Percentiles rank a stretch among this genome's conserved stretches.
Evolutionary conservation across 495 filamentous ascomycete species (phyloP).

Genomic region (Friedmanniomyces simplex): DNA sequence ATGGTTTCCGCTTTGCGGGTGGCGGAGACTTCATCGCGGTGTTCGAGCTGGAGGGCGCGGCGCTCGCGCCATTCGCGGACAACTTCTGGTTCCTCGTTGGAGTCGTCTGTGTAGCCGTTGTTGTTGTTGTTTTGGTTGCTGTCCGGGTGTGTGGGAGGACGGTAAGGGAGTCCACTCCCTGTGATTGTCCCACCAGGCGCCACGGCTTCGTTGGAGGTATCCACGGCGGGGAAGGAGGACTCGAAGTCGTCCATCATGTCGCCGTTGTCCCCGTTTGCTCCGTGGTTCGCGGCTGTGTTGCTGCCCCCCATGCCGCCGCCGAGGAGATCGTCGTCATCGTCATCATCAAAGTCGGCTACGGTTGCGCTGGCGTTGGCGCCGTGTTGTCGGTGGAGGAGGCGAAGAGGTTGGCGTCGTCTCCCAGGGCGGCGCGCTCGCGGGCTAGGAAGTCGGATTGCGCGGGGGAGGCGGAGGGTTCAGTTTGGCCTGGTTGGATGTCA

Average conservation of each 20-base stretch:
- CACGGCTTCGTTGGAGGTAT: constrained; percentile 74
- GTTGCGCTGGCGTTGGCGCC: constrained; percentile 20
- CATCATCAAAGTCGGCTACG: constrained; percentile 52
- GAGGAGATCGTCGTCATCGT: constrained; percentile 58
- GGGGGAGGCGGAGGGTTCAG: constrained; percentile 40
- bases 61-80: constrained; percentile 88
- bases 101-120: constrained; percentile 35
- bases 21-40: constrained; percentile 65
- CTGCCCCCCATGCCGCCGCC: constrained; percentile 44
- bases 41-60: constrained; percentile 63
- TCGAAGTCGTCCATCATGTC: constrained; percentile 67
- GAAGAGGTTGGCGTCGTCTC: constrained; percentile 89
- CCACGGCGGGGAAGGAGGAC: constrained; percentile 76
- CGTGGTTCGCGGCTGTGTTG: constrained; percentile 20
- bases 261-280: constrained; percentile 33
- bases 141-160: constrained; percentile 35
- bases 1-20: constrained; percentile 71
- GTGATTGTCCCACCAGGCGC: constrained; percentile 86
- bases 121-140: constrained; percentile 21
- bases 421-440: constrained; percentile 77
- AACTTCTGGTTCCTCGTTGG: constrained; percentile 78
- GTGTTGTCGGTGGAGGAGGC: constrained; percentile 64
- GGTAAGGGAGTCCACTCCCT: constrained; percentile 52
- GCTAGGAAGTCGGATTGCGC: constrained; percentile 69
- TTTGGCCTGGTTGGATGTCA: constrained; percentile 42